A percentile compares a stretch with the other conserved stretches of the same genome.
phyloP scores from a whole-genome alignment of 139 green algal species.

The Chlorella sp. region DNA sequence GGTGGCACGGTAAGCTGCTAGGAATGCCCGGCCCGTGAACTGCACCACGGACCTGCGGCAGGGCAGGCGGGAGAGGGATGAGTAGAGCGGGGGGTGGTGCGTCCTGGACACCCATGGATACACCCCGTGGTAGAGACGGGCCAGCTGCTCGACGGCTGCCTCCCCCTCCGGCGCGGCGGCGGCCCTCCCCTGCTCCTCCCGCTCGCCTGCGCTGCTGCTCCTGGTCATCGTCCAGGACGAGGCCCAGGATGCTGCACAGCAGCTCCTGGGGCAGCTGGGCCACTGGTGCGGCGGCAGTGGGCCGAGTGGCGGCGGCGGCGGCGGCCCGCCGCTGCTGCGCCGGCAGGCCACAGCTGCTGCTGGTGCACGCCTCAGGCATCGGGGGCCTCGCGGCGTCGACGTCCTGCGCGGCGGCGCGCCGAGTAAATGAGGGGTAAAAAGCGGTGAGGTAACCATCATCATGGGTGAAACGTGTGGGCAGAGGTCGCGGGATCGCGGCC shows the following conservation, averaged over 20 bases:
- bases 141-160: no score
- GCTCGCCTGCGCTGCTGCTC: conserved; percentile 10
- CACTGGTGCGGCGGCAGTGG: not conserved
- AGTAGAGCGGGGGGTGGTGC: not conserved
- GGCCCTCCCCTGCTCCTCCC: no score
- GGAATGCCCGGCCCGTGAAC: not conserved
- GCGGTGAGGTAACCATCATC: no score
- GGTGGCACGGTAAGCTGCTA: conserved; percentile 1
- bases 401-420: no score
- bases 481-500: no score
- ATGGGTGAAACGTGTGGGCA: no score
- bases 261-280: conserved; percentile 5
- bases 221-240: conserved; percentile 2
- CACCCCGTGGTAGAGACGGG: not conserved
- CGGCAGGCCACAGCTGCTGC: not conserved
- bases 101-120: no score
- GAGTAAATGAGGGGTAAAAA: no score
- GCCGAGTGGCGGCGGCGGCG: no score
- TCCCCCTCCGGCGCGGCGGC: no score
- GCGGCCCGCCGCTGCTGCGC: no score
- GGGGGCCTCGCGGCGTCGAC: not conserved
- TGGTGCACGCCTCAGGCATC: not conserved
- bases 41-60: conserved; percentile 14
- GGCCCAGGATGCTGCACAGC: conserved; percentile 3
- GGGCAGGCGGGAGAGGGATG: not conserved